Conservation (phyloP, 352 stramenopile species). For the Peronospora destructor region DNA sequence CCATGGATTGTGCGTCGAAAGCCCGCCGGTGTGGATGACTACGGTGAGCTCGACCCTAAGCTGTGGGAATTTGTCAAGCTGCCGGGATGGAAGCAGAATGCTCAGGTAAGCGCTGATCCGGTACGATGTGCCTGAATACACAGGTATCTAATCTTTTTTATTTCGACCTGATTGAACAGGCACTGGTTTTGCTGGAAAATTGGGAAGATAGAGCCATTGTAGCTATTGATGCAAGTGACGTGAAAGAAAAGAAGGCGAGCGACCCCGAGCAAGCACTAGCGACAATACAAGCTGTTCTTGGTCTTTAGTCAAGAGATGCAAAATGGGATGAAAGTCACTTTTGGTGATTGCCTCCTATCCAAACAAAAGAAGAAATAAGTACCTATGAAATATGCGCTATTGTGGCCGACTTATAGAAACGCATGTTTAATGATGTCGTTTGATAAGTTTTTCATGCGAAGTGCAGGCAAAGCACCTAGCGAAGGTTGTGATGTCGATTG, state of each 20-base stretch:
- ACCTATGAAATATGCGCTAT: conserved; percentile 1
- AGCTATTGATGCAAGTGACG: conserved; percentile 1
- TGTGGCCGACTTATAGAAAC: not conserved
- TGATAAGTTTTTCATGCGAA: too few relatives aligned
- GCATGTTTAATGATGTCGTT: too few relatives aligned
- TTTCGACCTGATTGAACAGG: conserved; percentile 1
- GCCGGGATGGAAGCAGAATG: conserved; percentile 34
- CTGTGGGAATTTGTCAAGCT: conserved; percentile 25
- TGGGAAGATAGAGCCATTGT: conserved; percentile 5
- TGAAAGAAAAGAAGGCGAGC: not conserved
- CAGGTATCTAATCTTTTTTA: not conserved
- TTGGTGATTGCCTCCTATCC: not conserved
- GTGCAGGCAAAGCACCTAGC: too few relatives aligned
- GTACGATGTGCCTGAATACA: not conserved
- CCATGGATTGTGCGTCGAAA: conserved; percentile 36
- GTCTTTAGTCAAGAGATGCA: conserved; percentile 10
- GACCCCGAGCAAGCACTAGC: conserved; percentile 20
- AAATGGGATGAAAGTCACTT: not conserved
- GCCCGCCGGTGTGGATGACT: conserved; percentile 14
- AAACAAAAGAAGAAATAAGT: not conserved
- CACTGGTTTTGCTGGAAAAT: conserved; percentile 9
- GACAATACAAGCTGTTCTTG: conserved; percentile 22
- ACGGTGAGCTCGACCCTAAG: conserved; percentile 19
- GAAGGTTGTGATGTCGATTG: too few relatives aligned
- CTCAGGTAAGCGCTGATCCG: conserved; percentile 29